Evolutionary conservation across 768 basidiomycete species (phyloP).

Genomic region (Coprinellus aureogranulatus): DNA sequence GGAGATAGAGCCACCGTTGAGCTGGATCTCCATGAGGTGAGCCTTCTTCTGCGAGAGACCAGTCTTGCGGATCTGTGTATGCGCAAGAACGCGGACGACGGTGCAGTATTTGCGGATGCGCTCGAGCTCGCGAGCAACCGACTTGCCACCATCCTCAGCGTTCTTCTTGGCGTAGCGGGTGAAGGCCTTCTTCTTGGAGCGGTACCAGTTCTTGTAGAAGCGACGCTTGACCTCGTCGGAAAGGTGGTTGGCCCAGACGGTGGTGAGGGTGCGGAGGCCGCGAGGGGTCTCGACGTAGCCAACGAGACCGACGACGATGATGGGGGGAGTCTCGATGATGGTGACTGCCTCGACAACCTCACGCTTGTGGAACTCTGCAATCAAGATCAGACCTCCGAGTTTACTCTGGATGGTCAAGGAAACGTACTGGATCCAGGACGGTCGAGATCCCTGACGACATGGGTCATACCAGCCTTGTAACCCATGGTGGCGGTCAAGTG

Average conservation of each 20-base stretch:
- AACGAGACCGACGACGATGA: slow-evolving; percentile 96
- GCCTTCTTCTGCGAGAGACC: slow-evolving; percentile 99
- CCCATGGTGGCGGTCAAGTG: slow-evolving; percentile 98
- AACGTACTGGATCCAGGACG: slow-evolving; percentile 95
- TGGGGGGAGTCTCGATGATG: slow-evolving; percentile 93
- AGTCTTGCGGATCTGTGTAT: slow-evolving; percentile 98
- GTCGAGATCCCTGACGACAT: slow-evolving; percentile 98
- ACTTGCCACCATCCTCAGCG: slow-evolving; percentile 91
- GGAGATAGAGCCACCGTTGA: slow-evolving; percentile 92
- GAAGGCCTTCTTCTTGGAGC: slow-evolving; percentile 99
- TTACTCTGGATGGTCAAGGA: neutral
- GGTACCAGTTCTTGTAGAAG: slow-evolving; percentile 99
- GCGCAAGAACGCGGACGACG: slow-evolving; percentile 97
- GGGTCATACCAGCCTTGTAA: slow-evolving; percentile 99
- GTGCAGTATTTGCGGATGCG: slow-evolving; percentile 99
- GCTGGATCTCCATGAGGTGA: slow-evolving; percentile 99
- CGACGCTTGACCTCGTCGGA: slow-evolving; percentile 97
- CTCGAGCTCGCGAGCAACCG: slow-evolving; percentile 92
- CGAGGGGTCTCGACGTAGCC: slow-evolving; percentile 99
- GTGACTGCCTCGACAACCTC: slow-evolving; percentile 98
- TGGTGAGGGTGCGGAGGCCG: slow-evolving; percentile 96
- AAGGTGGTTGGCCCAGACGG: slow-evolving; percentile 97
- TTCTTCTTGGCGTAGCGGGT: slow-evolving; percentile 99
- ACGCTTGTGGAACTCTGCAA: slow-evolving; percentile 98
- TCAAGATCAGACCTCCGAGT: neutral